Evolutionary conservation across 768 basidiomycete species (phyloP).

Genomic region (Collybia sp.): DNA sequence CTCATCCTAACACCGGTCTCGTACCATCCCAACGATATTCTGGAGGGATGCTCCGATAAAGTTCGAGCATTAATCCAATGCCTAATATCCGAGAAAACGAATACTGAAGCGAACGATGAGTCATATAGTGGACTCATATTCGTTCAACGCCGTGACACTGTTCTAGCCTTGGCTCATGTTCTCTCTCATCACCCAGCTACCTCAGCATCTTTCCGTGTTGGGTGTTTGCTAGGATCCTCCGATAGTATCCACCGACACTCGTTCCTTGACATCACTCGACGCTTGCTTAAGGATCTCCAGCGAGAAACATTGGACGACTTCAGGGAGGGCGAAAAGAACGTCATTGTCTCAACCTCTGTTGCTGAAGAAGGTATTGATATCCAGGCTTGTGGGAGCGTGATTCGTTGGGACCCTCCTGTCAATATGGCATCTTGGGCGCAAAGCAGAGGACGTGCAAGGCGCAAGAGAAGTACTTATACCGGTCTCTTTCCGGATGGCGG

Average conservation of each 20-base stretch:
- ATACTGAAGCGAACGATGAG: conserved; percentile 46
- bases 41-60: conserved; percentile 52
- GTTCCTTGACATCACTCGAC: conserved; percentile 69
- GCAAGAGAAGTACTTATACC: conserved; percentile 64
- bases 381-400: conserved; percentile 75
- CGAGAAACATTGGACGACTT: conserved; percentile 59
- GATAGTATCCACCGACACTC: conserved; percentile 50
- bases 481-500: conserved; percentile 59
- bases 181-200: conserved; percentile 56
- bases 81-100: conserved; percentile 51
- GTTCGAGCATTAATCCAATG: conserved; percentile 47
- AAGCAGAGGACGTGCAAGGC: conserved; percentile 74
- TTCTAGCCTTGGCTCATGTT: conserved; percentile 62
- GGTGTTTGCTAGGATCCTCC: conserved; percentile 63
- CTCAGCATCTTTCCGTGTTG: conserved; percentile 46
- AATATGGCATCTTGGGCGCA: conserved; percentile 87
- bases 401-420: conserved; percentile 71
- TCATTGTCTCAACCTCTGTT: conserved; percentile 72
- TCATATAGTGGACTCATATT: conserved; percentile 72
- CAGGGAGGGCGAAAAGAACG: conserved; percentile 61
- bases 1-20: conserved; percentile 43
- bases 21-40: conserved; percentile 45
- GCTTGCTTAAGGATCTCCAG: conserved; percentile 45
- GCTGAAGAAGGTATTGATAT: conserved; percentile 89
- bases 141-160: conserved; percentile 71